Conservation (phyloP, 2,329 filamentous ascomycete species). For the Fusarium hostae region DNA sequence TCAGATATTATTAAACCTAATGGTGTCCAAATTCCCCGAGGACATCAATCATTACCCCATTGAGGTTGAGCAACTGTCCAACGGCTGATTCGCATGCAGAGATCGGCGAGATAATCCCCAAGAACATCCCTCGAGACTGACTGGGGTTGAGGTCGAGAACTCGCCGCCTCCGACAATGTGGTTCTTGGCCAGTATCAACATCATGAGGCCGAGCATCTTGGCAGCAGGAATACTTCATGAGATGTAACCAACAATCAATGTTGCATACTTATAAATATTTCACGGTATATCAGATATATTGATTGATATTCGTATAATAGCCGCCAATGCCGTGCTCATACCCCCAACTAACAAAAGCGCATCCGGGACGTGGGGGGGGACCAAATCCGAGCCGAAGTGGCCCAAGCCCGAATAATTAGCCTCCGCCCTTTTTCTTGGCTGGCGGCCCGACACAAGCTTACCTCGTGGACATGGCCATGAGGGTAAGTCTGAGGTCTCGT, state of each 20-base stretch:
- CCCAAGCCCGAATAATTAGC: conserved; percentile 23
- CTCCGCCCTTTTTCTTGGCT: conserved; percentile 21
- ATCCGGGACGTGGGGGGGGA: conserved; percentile 19
- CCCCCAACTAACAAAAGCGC: conserved; percentile 5
- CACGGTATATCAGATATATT: background rate
- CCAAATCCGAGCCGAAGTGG: conserved; percentile 15
- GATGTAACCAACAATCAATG: background rate
- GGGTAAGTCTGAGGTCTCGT: conserved; percentile 27
- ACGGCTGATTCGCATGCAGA: conserved; percentile 27
- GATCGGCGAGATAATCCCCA: conserved; percentile 24
- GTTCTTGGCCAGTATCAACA: conserved; percentile 2
- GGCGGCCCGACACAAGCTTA: conserved; percentile 30
- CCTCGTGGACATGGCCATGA: conserved; percentile 22
- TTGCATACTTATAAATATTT: background rate
- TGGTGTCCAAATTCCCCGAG: conserved; percentile 8
- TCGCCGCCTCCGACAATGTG: conserved; percentile 10
- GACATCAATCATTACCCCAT: conserved; percentile 19
- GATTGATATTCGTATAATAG: conserved; percentile 7
- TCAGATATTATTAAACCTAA: background rate
- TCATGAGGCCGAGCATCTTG: background rate
- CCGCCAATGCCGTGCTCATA: conserved; percentile 6
- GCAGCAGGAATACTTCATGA: background rate
- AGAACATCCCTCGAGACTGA: conserved; percentile 13
- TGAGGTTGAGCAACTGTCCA: conserved; percentile 21
- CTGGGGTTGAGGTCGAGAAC: conserved; percentile 28